A percentile compares a stretch with the other conserved stretches of the same genome.
Evolutionary conservation across 352 stramenopile species (phyloP).

Genomic region (Phytophthora fragariaefolia): DNA sequence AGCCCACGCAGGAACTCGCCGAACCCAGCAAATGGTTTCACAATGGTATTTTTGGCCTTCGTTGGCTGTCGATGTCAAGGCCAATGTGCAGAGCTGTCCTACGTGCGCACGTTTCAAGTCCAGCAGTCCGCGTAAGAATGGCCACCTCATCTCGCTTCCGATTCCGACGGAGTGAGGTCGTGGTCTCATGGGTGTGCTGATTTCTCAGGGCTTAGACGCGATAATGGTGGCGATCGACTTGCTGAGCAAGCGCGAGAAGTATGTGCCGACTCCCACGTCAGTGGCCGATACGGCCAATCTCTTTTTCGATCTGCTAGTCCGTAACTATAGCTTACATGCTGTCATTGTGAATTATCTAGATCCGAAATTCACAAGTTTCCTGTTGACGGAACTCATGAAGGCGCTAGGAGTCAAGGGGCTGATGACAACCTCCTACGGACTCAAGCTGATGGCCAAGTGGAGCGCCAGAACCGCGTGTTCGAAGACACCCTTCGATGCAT

Average conservation of each 20-base stretch:
- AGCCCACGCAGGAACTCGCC: not conserved
- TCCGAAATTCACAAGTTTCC: not conserved
- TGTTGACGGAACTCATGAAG: not conserved
- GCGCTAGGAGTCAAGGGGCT: not conserved
- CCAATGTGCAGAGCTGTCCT: not conserved
- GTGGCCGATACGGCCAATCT: not conserved
- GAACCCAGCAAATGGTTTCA: not conserved
- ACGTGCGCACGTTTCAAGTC: not conserved
- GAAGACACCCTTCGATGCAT: conserved; percentile 12
- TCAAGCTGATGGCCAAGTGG: not conserved
- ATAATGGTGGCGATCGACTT: not conserved
- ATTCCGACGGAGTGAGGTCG: not conserved
- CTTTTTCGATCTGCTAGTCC: not conserved
- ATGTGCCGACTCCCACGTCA: not conserved
- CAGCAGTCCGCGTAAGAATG: not conserved
- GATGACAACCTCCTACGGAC: not conserved
- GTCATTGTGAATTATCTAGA: not conserved
- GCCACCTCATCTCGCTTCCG: not conserved
- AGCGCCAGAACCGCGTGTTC: not conserved
- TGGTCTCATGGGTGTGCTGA: not conserved
- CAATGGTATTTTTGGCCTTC: not conserved
- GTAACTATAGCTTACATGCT: not conserved
- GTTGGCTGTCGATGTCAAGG: not conserved
- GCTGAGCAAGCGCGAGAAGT: not conserved
- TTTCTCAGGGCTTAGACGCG: not conserved